Evolutionary conservation across 2,329 filamentous ascomycete genomes (phyloP), one percentile per base, ranked within the genome.

Genomic region (Pseudogymnoascus sp.): DNA sequence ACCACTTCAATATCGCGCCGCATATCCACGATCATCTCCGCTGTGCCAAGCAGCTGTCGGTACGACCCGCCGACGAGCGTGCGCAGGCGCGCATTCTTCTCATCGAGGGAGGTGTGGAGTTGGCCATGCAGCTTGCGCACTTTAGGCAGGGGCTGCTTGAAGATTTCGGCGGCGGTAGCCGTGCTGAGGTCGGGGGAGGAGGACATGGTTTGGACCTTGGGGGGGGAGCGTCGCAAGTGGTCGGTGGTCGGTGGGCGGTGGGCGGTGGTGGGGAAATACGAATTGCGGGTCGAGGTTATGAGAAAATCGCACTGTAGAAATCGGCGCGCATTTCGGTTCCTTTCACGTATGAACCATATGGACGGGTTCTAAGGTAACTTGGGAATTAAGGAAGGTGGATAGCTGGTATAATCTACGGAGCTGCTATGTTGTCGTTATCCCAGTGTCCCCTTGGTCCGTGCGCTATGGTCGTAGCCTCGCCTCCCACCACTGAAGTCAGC

Each of bases 1-100:
- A 91, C 87, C 10, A 79, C 77, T 64, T 87, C 83, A 76, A 94
- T 93, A 71, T 93, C 86, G 39, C 75, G 76, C 67, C 90, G 88
- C 90, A 97, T 96, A 64, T 87, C 83, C 61, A 97, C 88, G 67
- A 97, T 97, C n/a, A 87, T 87, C 75, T 97, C 92, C 61, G 93
- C 93, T 0, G 93, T 97, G 60, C 90, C 90, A 27, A 97, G 85
- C 7, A 97, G 85, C 69, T 94, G 90, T 67, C 93, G 89, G 75
- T 97, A 97, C 70, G 82, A 86, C 63, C 77, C 80, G 67, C 85
- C 85, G 64, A 87, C 85, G 71, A 86, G 82, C 15, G 80, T 85
- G 67, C 85, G 83, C 69, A 87, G 77, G 33, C 84, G 83, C 59
- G 77, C 77, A 35, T 83, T 79, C 69, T 86, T 86, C 71, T 87